These are phyloP conservation scores for Penicillium crystallinum DNA, from an alignment of 495 filamentous ascomycete species.

Conservation along the genomic window DNA sequence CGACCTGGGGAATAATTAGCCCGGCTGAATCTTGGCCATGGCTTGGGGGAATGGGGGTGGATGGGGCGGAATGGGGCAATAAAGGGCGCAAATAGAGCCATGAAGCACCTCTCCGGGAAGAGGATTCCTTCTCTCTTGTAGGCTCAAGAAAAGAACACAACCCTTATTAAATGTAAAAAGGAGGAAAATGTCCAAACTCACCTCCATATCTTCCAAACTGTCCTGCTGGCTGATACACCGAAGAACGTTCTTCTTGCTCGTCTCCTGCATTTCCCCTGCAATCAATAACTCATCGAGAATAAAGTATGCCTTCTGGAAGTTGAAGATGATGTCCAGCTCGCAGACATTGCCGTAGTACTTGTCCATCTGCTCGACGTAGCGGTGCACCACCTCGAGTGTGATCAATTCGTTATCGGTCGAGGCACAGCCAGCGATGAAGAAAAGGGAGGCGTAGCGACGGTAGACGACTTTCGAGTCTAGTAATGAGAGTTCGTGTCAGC, in stretches of 20 bases:
- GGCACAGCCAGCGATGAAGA: constrained; percentile 96
- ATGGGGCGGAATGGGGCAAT: neutral
- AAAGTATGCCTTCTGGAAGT: constrained; percentile 99
- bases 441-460: constrained; percentile 95
- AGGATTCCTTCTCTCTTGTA: neutral
- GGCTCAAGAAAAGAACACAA: neutral
- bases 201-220: constrained; percentile 95
- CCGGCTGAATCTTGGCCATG: constrained; percentile 21
- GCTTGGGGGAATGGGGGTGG: neutral
- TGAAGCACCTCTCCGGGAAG: neutral
- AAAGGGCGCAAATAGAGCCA: neutral
- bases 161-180: neutral
- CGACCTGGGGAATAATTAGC: constrained; percentile 75
- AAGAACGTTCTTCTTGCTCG: constrained; percentile 97
- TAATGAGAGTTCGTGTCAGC: constrained; percentile 5
- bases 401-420: constrained; percentile 97
- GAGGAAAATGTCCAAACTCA: constrained; percentile 45
- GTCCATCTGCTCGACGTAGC: constrained; percentile 99
- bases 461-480: constrained; percentile 98
- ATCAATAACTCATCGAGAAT: constrained; percentile 95
- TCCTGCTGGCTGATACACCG: constrained; percentile 93
- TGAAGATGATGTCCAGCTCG: constrained; percentile 99
- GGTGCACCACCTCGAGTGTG: constrained; percentile 95
- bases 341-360: constrained; percentile 99
- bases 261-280: constrained; percentile 97